A percentile compares a stretch with the other conserved stretches of the same genome.
Conservation (phyloP, 176 grass and related monocot genomes). For the Bolboschoenus planiculmis region DNA sequence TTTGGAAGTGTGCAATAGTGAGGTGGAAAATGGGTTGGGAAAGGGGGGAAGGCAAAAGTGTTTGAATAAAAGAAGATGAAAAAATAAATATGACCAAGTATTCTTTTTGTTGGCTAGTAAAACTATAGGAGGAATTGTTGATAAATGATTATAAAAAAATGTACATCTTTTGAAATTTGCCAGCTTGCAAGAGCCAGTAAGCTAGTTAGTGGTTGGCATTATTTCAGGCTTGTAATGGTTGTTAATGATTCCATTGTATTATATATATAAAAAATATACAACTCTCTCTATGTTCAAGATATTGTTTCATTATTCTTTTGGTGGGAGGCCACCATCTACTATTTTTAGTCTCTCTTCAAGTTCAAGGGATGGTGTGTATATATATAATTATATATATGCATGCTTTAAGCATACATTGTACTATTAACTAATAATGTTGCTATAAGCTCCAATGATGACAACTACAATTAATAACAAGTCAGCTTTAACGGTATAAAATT, state of each 20-base stretch:
- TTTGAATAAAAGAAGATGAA: slow-evolving; percentile 7
- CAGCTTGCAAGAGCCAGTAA: slow-evolving; percentile 12
- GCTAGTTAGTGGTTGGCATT: slow-evolving; percentile 19
- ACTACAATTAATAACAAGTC: background rate
- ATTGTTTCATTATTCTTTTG: slow-evolving; percentile 30
- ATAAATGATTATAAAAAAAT: background rate
- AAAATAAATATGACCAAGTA: slow-evolving; percentile 1
- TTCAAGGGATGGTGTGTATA: background rate
- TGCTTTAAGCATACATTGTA: background rate
- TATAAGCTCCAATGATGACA: background rate
- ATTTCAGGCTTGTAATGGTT: slow-evolving; percentile 7
- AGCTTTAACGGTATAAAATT: background rate
- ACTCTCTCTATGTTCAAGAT: background rate
- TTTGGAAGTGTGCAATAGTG: slow-evolving; percentile 23
- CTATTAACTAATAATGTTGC: background rate
- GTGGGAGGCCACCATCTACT: slow-evolving; percentile 34
- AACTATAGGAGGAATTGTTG: background rate
- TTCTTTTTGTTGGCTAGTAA: slow-evolving; percentile 8
- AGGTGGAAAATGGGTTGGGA: background rate
- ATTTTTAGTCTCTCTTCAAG: background rate
- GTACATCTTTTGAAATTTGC: slow-evolving; percentile 18
- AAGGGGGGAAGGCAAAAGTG: background rate
- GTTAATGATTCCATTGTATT: slow-evolving; percentile 24
- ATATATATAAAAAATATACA: background rate
- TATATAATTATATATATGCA: background rate